Evolutionary conservation across 2,329 filamentous ascomycete genomes (phyloP), one percentile per base, ranked within the genome.

Genomic region (Xylariaceae sp.): DNA sequence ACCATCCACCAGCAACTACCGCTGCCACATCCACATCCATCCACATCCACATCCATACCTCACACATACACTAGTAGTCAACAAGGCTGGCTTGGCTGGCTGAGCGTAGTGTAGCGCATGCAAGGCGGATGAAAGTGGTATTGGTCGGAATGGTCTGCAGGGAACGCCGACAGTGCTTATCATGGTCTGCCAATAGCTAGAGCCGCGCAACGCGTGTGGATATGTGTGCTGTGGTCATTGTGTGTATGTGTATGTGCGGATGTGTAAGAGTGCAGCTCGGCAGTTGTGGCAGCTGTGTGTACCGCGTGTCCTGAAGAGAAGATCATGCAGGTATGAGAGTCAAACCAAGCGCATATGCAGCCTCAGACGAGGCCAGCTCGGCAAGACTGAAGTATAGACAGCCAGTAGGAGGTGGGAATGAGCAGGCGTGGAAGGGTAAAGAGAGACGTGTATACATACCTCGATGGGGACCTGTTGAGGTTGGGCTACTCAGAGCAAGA

Each of bases 261-360:
- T 30, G 23, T 30, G 23, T 30, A 30, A 4, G 23, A 30, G 23
- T 30, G 23, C 23, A 30, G 23, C 23, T 30, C 23, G 23, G 23
- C 23, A 30, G 23, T 47, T 57, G 54, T 49, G 48, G 18, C 51
- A 51, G 49, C 37, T 44, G 58, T 59, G 57, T 56, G 56, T 30
- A 59, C 56, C 39, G 53, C 47, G 58, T 51, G 54, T 49, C 55
- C 51, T 61, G 56, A 53, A 30, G 53, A 59, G 45, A 51, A 58
- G 60, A 61, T 61, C 57, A 61, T 62, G 60, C 60, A 58, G 55
- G 52, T 53, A 57, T 45, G 51, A 57, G 57, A 50, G 41, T 11
- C 54, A 58, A 58, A 23, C 34, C 55, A 51, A 59, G 57, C 53
- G 62, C 60, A 64, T 64, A 64, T 64, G 62, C 62, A 58, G 47